These are phyloP conservation scores for Nicotiana noctiflora DNA, from an alignment of 257 asterid species.

Conservation along the genomic window DNA sequence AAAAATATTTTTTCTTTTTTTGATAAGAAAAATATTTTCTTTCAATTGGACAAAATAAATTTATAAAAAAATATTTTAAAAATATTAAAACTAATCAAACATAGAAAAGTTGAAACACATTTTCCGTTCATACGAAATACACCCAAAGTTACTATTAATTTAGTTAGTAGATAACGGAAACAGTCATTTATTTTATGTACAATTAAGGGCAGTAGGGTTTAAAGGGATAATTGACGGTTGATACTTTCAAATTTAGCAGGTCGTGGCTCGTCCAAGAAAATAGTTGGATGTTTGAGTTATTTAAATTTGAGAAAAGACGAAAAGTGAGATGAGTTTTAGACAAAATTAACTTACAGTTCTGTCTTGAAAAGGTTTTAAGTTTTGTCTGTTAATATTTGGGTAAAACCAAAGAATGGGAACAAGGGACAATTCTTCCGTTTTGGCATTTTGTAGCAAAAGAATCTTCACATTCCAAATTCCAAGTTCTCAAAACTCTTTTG, in stretches of 20 bases:
- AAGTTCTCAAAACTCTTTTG: not conserved
- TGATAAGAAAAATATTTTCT: too few relatives aligned
- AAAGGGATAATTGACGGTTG: not conserved
- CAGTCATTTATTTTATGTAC: too few relatives aligned
- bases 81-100: too few relatives aligned
- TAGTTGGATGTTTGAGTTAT: not conserved
- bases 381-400: conserved; percentile 30
- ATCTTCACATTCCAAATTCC: not conserved
- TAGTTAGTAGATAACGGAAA: too few relatives aligned
- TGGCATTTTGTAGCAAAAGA: conserved; percentile 8
- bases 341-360: conserved; percentile 4
- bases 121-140: too few relatives aligned
- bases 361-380: not conserved
- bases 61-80: too few relatives aligned
- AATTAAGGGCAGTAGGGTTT: not conserved
- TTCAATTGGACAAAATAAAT: too few relatives aligned
- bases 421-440: conserved; percentile 25
- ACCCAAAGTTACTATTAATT: too few relatives aligned
- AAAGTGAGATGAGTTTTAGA: conserved; percentile 3
- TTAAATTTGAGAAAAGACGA: not conserved
- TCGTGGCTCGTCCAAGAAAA: not conserved
- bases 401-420: conserved; percentile 17
- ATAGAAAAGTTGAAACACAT: too few relatives aligned
- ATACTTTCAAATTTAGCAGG: not conserved
- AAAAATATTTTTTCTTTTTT: too few relatives aligned